Evolutionary conservation across 164 flowering plant genomes (phyloP).

Genomic region (Chloranthus sessilifolius): DNA sequence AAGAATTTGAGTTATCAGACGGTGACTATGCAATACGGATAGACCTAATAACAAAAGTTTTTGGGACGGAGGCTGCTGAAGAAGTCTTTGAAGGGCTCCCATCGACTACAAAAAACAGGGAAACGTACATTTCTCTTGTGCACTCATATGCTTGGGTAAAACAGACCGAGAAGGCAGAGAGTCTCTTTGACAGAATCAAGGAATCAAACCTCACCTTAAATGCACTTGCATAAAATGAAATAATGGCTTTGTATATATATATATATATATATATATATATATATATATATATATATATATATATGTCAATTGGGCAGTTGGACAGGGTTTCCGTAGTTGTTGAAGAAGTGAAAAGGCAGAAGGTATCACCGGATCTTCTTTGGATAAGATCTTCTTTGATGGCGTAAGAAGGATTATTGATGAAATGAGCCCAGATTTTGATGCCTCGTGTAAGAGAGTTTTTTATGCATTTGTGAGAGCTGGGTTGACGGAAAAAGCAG

Average conservation of each 20-base stretch:
- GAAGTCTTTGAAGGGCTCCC: constrained; percentile 5
- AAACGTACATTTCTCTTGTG: constrained; percentile 89
- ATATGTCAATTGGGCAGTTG: constrained; percentile 70
- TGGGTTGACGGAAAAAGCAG: too few relatives aligned
- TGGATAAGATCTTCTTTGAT: constrained; percentile 79
- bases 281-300: too few relatives aligned
- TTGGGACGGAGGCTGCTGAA: constrained; percentile 7
- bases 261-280: too few relatives aligned
- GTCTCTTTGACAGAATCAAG: constrained; percentile 50
- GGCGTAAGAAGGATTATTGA: constrained; percentile 51
- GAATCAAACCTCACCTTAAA: constrained; percentile 37
- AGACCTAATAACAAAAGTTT: constrained; percentile 31
- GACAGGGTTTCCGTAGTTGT: constrained; percentile 68
- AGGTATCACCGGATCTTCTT: constrained; percentile 65
- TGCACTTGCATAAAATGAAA: constrained; percentile 77
- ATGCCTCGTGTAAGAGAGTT: too few relatives aligned
- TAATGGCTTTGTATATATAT: constrained; percentile 96
- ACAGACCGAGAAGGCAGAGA: constrained; percentile 62
- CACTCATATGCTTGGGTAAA: constrained; percentile 75
- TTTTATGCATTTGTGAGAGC: too few relatives aligned
- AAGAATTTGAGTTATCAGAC: constrained; percentile 53
- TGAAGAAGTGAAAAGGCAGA: constrained; percentile 54
- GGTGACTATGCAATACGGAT: constrained; percentile 69
- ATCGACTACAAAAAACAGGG: constrained; percentile 46
- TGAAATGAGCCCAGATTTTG: constrained; percentile 50